phyloP scores from a whole-genome alignment of 1,284 basidiomycete genomes.

The Cryptococcus wingfieldii region DNA sequence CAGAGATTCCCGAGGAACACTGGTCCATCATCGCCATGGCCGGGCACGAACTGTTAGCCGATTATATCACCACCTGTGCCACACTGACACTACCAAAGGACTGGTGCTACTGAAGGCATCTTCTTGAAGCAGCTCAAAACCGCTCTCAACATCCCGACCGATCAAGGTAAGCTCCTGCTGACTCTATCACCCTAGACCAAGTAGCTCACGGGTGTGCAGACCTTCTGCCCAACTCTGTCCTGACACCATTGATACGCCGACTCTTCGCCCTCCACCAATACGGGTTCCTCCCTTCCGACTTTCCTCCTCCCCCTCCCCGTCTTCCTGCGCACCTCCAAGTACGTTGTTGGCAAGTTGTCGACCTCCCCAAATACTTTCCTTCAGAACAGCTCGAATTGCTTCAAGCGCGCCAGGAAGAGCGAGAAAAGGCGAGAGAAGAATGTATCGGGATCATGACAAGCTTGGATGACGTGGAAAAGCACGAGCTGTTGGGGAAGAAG shows the following conservation, averaged over 20 bases:
- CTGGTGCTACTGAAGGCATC: slow-evolving; percentile 21
- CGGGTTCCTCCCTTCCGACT: slow-evolving; percentile 33
- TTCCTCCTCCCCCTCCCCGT: slow-evolving; percentile 21
- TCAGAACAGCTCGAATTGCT: slow-evolving; percentile 21
- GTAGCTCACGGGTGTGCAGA: slow-evolving; percentile 10
- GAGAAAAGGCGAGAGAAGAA: slow-evolving; percentile 28
- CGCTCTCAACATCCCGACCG: slow-evolving; percentile 15
- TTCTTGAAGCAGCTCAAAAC: slow-evolving; percentile 35
- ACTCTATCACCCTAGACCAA: not conserved
- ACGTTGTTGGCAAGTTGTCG: slow-evolving; percentile 37
- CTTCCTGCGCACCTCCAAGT: slow-evolving; percentile 38
- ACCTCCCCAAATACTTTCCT: slow-evolving; percentile 28
- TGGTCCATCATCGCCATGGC: slow-evolving; percentile 31
- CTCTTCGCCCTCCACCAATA: slow-evolving; percentile 36
- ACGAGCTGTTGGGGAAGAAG: slow-evolving; percentile 28
- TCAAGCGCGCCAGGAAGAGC: slow-evolving; percentile 16
- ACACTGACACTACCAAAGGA: slow-evolving; percentile 12
- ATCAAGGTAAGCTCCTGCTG: slow-evolving; percentile 11
- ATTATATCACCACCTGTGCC: not conserved
- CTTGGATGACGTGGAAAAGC: slow-evolving; percentile 31
- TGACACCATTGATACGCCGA: slow-evolving; percentile 23
- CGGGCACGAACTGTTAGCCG: slow-evolving; percentile 38
- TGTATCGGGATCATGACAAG: slow-evolving; percentile 24
- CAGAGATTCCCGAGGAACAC: slow-evolving; percentile 30
- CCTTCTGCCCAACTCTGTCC: slow-evolving; percentile 16